Evolutionary conservation across 768 basidiomycete genomes (phyloP).

Genomic region (Russula ochroleuca): DNA sequence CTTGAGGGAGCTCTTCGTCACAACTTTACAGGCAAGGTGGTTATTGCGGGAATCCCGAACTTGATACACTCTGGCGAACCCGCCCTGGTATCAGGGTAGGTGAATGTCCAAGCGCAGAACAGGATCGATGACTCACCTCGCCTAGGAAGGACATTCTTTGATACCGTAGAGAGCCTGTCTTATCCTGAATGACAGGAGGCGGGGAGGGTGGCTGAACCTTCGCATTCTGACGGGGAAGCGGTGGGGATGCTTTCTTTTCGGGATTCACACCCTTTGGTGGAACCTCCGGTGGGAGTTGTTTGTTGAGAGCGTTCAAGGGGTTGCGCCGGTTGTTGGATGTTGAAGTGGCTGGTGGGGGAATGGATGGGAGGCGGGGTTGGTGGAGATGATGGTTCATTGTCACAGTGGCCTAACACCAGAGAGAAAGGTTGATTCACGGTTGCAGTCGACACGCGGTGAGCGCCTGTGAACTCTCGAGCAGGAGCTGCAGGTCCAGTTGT

Average conservation of each 20-base stretch:
- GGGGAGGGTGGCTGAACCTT: slow-evolving; percentile 80
- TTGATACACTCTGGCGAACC: slow-evolving; percentile 96
- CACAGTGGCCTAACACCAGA: slow-evolving; percentile 28
- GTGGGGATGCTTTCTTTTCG: slow-evolving; percentile 46
- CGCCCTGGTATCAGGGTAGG: slow-evolving; percentile 49
- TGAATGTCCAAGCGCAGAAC: neutral
- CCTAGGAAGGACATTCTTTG: slow-evolving; percentile 79
- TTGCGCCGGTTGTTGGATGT: slow-evolving; percentile 22
- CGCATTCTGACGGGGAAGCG: slow-evolving; percentile 75
- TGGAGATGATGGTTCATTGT: slow-evolving; percentile 24
- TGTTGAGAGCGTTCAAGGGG: slow-evolving; percentile 27
- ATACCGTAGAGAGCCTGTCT: slow-evolving; percentile 52
- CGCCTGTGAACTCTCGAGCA: neutral
- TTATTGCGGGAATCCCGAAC: slow-evolving; percentile 66
- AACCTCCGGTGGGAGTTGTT: slow-evolving; percentile 16
- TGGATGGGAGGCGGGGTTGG: slow-evolving; percentile 18
- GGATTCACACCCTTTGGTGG: slow-evolving; percentile 15
- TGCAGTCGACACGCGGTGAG: slow-evolving; percentile 1
- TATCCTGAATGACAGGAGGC: slow-evolving; percentile 69
- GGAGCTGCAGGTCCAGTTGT: neutral
- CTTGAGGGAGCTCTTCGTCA: slow-evolving; percentile 87
- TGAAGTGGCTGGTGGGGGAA: slow-evolving; percentile 25
- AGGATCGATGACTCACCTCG: slow-evolving; percentile 56
- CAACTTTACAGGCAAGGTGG: slow-evolving; percentile 85
- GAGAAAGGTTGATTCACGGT: slow-evolving; percentile 7